phyloP scores from a whole-genome alignment of 257 asterid genomes.

The Solanum bulbocastanum region DNA sequence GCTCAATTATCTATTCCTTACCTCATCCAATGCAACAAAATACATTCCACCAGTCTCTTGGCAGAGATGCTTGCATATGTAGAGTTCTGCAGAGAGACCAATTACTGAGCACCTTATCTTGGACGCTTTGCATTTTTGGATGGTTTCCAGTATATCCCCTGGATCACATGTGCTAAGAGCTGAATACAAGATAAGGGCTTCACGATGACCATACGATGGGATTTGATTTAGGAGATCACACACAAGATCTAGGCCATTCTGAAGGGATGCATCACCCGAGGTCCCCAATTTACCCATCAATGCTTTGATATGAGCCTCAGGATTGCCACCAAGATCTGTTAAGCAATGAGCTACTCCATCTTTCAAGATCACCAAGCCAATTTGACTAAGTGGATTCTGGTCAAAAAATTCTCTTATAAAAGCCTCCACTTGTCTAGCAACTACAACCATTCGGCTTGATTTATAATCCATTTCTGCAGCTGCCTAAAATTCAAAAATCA shows the following conservation, averaged over 20 bases:
- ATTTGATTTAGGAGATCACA: conserved; percentile 65
- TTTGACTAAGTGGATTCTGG: conserved; percentile 86
- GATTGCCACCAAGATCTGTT: conserved; percentile 97
- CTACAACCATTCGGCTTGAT: conserved; percentile 84
- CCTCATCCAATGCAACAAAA: conserved; percentile 84
- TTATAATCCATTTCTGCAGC: conserved; percentile 80
- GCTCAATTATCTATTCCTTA: conserved; percentile 18
- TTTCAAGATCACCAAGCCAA: conserved; percentile 67
- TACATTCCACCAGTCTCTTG: conserved; percentile 95
- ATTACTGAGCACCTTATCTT: conserved; percentile 86
- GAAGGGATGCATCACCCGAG: conserved; percentile 93
- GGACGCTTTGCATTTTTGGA: conserved; percentile 72
- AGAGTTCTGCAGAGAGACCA: conserved; percentile 89
- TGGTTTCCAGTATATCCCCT: conserved; percentile 73
- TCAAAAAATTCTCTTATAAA: conserved; percentile 89
- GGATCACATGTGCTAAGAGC: conserved; percentile 95
- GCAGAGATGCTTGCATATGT: conserved; percentile 79
- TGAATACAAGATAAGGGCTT: conserved; percentile 80
- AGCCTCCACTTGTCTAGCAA: conserved; percentile 86
- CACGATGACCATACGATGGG: conserved; percentile 94
- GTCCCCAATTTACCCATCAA: conserved; percentile 82
- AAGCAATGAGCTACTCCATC: conserved; percentile 82
- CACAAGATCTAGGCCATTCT: conserved; percentile 86
- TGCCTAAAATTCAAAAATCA: conserved; percentile 44
- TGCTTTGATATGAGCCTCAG: conserved; percentile 89